Evolutionary conservation across 2,329 filamentous ascomycete genomes (phyloP), one percentile per base, ranked within the genome.

Genomic region (Curvularia lunata): DNA sequence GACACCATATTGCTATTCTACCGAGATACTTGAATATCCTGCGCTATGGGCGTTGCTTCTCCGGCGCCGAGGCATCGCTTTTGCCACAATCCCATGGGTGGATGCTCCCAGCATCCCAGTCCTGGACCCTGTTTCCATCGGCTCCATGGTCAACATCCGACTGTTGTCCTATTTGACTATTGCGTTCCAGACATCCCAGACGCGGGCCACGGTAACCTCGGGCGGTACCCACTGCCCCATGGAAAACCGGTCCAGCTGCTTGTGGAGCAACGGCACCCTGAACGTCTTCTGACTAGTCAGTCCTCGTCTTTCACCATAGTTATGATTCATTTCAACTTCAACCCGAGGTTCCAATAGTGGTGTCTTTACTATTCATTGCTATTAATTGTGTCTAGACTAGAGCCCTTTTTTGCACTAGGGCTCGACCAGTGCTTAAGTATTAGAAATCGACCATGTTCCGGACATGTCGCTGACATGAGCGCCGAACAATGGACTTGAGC

Each of bases 381-480:
- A 52, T 54, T 54, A 58, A 54, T 21, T 48, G 50, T 18, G 18
- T 40, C 19, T 51, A 57, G 43, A 25, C 13, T 47, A 40, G 27
- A 7, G n/a, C 23, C 21, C 16, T 52, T 46, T 5, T 54, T 49
- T 49, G 46, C 28, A 47, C 34, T 28, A 54, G 46, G 34, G 42
- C 16, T 12, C 51, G 52, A 52, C 55, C 48, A 58, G 51, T 58
- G 48, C 38, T 27, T 25, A 8, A 30, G 25, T 55, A 54, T 58
- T 61, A 61, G 1, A 21, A 37, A 38, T 23, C 43, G 16, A 25
- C 27, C 52, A 55, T 42, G 57, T 57, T 47, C 48, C 52, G 30
- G 52, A 58, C 48, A 54, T 51, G 59, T 55, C 43, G 49, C 54
- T 48, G 47, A 58, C 42, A 52, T 46, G 52, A 54, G 43, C 54